Evolutionary conservation across 2,329 filamentous ascomycete species (phyloP).

Genomic region (Colletotrichum phormii): DNA sequence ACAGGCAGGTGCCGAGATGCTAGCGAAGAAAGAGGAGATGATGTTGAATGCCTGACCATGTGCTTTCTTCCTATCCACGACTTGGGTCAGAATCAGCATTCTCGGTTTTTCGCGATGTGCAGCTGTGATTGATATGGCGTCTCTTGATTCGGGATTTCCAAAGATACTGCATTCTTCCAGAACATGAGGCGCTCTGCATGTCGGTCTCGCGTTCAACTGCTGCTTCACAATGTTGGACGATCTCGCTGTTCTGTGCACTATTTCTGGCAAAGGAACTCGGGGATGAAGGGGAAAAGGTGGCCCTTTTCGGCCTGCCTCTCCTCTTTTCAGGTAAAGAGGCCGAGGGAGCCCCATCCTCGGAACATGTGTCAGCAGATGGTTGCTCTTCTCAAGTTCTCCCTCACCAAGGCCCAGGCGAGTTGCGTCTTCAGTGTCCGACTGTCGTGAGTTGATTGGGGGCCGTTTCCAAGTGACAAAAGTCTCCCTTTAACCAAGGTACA

Average conservation of each 20-base stretch:
- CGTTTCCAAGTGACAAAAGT: slow-evolving; percentile 5
- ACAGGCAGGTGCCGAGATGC: background rate
- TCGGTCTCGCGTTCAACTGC: background rate
- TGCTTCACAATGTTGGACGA: background rate
- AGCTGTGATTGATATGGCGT: background rate
- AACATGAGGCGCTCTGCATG: background rate
- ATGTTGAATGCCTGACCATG: slow-evolving; percentile 11
- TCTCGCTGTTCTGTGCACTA: background rate
- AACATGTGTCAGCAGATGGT: slow-evolving; percentile 15
- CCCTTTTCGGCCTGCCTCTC: slow-evolving; percentile 5
- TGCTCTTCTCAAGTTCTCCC: background rate
- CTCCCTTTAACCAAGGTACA: background rate
- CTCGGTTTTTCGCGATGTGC: background rate
- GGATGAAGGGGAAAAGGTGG: background rate
- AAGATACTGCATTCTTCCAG: background rate
- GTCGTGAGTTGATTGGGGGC: slow-evolving; percentile 22
- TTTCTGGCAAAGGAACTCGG: background rate
- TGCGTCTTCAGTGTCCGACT: background rate
- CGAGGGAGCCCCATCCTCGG: slow-evolving; percentile 4
- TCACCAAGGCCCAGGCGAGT: background rate
- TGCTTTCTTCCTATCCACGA: background rate
- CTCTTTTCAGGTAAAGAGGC: slow-evolving; percentile 17
- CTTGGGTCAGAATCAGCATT: background rate
- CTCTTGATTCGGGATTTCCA: background rate
- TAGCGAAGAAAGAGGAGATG: slow-evolving; percentile 15